phyloP scores from a whole-genome alignment of 495 filamentous ascomycete species.

The Penicillium malachiteum region DNA sequence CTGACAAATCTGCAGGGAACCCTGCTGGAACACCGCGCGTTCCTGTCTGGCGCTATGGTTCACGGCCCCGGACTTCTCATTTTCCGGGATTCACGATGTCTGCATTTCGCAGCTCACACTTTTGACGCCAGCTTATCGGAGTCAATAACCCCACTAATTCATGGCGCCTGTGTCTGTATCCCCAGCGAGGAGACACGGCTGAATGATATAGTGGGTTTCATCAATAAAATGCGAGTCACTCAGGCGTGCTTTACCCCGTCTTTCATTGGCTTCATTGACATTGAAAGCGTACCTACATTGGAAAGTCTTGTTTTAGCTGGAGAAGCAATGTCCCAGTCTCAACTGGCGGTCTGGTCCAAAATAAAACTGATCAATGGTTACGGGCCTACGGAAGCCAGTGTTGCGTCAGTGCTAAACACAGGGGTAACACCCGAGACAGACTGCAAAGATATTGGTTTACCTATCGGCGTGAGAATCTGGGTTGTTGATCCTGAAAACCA shows the following conservation, averaged over 20 bases:
- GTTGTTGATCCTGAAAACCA: constrained; percentile 45
- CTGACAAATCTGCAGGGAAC: constrained; percentile 34
- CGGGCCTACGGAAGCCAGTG: constrained; percentile 52
- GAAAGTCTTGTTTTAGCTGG: constrained; percentile 48
- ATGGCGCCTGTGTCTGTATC: constrained; percentile 46
- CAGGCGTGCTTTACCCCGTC: constrained; percentile 54
- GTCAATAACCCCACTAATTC: constrained; percentile 41
- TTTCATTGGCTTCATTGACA: constrained; percentile 46
- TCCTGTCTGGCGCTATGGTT: constrained; percentile 39
- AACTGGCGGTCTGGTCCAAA: constrained; percentile 54
- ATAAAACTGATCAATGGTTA: constrained; percentile 59
- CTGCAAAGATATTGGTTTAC: constrained; percentile 46
- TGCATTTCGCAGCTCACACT: constrained; percentile 55
- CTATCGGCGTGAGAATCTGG: constrained; percentile 43
- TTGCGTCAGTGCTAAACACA: constrained; percentile 39
- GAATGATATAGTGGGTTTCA: constrained; percentile 46
- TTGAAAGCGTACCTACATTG: constrained; percentile 45
- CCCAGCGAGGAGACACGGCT: constrained; percentile 52
- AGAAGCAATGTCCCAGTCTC: constrained; percentile 54
- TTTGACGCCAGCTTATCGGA: constrained; percentile 52
- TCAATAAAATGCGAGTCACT: constrained; percentile 46
- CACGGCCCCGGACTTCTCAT: constrained; percentile 42
- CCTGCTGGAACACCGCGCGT: constrained; percentile 47
- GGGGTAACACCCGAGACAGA: constrained; percentile 35
- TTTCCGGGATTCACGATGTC: constrained; percentile 30